Conservation (phyloP, 768 basidiomycete species). For the Cystoderma amianthinum region DNA sequence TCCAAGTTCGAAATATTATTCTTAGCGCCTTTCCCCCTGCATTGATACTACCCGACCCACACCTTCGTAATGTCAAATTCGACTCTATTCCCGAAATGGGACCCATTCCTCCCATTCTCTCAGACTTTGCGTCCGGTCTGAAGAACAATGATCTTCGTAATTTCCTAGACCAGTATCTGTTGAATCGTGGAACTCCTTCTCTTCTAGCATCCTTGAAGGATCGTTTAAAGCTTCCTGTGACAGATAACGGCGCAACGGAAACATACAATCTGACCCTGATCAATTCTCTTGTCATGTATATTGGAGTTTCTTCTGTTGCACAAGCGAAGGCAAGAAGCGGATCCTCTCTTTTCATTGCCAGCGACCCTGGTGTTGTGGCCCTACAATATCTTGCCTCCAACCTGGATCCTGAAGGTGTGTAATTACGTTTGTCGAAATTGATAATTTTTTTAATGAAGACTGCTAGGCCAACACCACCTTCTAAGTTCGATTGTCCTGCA, state of each 20-base stretch:
- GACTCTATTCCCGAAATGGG: constrained; percentile 87
- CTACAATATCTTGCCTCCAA: constrained; percentile 78
- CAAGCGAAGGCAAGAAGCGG: constrained; percentile 85
- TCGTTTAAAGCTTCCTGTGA: constrained; percentile 48
- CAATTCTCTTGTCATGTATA: constrained; percentile 93
- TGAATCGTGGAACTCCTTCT: constrained; percentile 64
- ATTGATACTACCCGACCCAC: constrained; percentile 79
- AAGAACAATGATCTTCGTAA: constrained; percentile 73
- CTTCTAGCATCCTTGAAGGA: constrained; percentile 78
- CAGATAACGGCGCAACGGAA: constrained; percentile 42
- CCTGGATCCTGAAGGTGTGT: constrained; percentile 86
- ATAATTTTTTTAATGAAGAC: not conserved
- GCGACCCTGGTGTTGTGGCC: constrained; percentile 79
- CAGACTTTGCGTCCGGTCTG: constrained; percentile 83
- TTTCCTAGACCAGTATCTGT: constrained; percentile 80
- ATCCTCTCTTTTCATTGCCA: constrained; percentile 71
- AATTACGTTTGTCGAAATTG: not conserved
- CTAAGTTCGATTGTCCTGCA: constrained; percentile 91
- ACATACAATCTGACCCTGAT: constrained; percentile 84
- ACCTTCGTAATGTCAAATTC: constrained; percentile 67
- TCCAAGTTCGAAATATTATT: constrained; percentile 94
- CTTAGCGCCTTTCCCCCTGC: constrained; percentile 90
- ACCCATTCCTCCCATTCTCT: constrained; percentile 83
- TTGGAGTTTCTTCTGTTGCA: constrained; percentile 88
- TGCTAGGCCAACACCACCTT: constrained; percentile 90